A percentile compares a stretch with the other conserved stretches of the same genome.
These are phyloP conservation scores for Erigeron canadensis DNA, from an alignment of 129 eudicot species.

Conservation along the genomic window DNA sequence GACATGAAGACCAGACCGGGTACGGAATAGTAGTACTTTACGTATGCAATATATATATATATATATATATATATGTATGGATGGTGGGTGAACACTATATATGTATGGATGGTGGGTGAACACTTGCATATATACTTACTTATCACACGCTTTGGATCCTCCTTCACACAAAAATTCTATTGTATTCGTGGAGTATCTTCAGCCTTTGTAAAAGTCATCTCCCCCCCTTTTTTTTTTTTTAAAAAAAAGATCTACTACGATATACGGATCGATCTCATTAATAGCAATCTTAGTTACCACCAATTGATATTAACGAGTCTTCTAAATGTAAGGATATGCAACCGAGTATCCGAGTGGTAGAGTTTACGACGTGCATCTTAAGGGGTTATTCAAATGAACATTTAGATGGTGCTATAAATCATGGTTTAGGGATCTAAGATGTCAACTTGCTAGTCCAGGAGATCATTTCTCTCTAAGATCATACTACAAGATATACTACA, in stretches of 20 bases:
- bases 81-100: conserved; percentile 18
- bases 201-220: background rate
- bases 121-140: conserved; percentile 14
- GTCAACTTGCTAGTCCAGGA: too few species aligned
- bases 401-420: too few species aligned
- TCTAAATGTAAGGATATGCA: too few species aligned
- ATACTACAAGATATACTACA: too few species aligned
- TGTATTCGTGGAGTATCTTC: background rate
- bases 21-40: conserved; percentile 29
- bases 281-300: background rate
- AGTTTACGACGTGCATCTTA: too few species aligned
- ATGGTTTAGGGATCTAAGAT: too few species aligned
- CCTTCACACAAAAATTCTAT: conserved; percentile 1
- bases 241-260: background rate
- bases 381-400: too few species aligned
- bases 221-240: background rate
- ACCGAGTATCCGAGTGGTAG: too few species aligned
- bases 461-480: too few species aligned
- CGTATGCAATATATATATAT: too few species aligned
- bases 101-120: conserved; percentile 11
- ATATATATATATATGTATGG: too few species aligned
- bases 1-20: background rate
- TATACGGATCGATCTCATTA: background rate
- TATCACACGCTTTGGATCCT: conserved; percentile 6
- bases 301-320: too few species aligned